Evolutionary conservation across 2,329 filamentous ascomycete species (phyloP).

Genomic region (Cordyceps javanica): DNA sequence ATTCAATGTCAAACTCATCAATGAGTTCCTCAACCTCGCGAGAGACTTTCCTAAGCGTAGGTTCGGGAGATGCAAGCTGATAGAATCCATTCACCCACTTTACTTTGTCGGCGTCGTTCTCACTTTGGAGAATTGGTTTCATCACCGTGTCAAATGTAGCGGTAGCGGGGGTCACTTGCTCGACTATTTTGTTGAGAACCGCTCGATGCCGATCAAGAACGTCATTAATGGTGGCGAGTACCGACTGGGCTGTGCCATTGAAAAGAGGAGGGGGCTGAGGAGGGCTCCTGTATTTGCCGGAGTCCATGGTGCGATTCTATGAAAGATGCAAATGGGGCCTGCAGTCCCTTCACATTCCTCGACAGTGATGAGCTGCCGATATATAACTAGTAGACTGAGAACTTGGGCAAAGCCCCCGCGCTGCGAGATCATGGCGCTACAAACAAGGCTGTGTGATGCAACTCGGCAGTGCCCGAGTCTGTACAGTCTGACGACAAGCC

Average conservation of each 20-base stretch:
- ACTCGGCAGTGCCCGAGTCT: neutral
- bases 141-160: constrained; percentile 49
- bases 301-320: constrained; percentile 47
- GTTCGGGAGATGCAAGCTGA: constrained; percentile 68
- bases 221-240: constrained; percentile 61
- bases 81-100: constrained; percentile 71
- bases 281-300: constrained; percentile 61
- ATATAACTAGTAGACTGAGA: neutral
- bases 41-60: constrained; percentile 65
- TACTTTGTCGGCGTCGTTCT: constrained; percentile 57
- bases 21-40: constrained; percentile 70
- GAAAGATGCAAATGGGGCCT: neutral
- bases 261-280: constrained; percentile 75
- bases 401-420: neutral
- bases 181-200: constrained; percentile 61
- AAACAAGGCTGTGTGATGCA: neutral
- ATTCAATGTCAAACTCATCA: constrained; percentile 72
- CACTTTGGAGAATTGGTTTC: constrained; percentile 67
- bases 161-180: constrained; percentile 46
- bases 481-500: neutral
- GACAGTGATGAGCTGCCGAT: neutral
- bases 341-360: no score
- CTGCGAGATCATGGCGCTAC: neutral
- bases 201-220: constrained; percentile 57
- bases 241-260: constrained; percentile 63